phyloP scores from a whole-genome alignment of 148 eudicot species.

The Pharnaceum exiguum region DNA sequence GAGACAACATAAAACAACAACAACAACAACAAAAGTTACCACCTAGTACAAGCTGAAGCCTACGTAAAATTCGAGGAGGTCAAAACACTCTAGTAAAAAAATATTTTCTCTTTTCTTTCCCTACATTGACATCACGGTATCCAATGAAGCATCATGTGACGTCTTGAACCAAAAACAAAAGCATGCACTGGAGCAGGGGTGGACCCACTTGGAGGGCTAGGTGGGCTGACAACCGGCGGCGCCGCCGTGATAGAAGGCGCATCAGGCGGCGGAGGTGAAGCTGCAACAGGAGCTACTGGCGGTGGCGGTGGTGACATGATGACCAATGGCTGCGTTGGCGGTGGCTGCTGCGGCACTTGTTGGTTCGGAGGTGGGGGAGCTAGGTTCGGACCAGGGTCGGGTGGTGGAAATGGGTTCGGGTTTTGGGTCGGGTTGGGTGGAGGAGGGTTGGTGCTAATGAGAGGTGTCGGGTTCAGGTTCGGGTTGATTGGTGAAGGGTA shows the following conservation, averaged over 20 bases:
- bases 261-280: slow-evolving; percentile 17
- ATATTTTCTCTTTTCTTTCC: no score
- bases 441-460: not conserved
- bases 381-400: slow-evolving; percentile 10
- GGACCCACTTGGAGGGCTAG: slow-evolving; percentile 31
- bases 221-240: slow-evolving; percentile 39
- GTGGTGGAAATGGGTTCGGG: not conserved
- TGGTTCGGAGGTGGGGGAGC: slow-evolving; percentile 1
- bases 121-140: no score
- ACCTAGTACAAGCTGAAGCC: no score
- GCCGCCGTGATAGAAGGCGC: slow-evolving; percentile 23
- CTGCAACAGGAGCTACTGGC: not conserved
- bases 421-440: slow-evolving; percentile 13
- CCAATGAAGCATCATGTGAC: no score
- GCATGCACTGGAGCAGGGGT: slow-evolving; percentile 43
- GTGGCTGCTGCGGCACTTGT: not conserved
- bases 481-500: no score
- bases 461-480: slow-evolving; percentile 9
- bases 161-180: no score
- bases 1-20: no score
- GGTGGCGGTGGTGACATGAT: no score
- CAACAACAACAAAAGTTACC: no score
- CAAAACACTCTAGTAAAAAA: no score
- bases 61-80: no score
- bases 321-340: not conserved